Evolutionary conservation across 2,329 filamentous ascomycete genomes (phyloP).

Genomic region (Penicillium polonicum): DNA sequence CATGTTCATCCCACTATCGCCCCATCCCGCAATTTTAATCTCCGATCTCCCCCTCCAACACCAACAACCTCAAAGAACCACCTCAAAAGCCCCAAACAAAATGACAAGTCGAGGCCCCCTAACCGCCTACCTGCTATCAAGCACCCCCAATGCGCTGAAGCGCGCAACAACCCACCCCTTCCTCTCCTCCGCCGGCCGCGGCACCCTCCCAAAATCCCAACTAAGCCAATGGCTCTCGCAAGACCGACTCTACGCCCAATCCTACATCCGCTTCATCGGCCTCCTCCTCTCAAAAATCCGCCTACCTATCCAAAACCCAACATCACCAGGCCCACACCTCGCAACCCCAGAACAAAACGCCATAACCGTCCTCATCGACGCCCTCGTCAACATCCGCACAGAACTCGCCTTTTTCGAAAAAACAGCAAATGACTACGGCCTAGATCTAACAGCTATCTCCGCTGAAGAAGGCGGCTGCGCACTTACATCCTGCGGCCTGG

Average conservation of each 20-base stretch:
- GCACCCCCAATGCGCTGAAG: constrained; percentile 48
- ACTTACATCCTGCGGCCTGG: constrained; percentile 6
- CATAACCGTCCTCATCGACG: constrained; percentile 62
- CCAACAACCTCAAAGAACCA: not conserved
- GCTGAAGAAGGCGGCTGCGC: constrained; percentile 36
- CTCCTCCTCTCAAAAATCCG: constrained; percentile 62
- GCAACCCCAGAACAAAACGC: constrained; percentile 53
- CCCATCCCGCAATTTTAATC: constrained; percentile 10
- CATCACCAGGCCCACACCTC: constrained; percentile 22
- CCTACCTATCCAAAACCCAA: constrained; percentile 45
- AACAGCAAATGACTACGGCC: constrained; percentile 59
- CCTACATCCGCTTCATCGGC: constrained; percentile 67
- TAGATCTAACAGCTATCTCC: constrained; percentile 51
- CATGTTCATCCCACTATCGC: constrained; percentile 10
- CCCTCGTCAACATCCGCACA: constrained; percentile 64
- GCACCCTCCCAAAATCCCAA: constrained; percentile 55
- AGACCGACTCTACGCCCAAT: constrained; percentile 69
- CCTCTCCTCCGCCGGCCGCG: constrained; percentile 63
- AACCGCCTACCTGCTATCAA: constrained; percentile 57
- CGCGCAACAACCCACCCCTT: constrained; percentile 66
- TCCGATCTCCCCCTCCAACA: constrained; percentile 2
- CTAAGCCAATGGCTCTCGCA: constrained; percentile 69
- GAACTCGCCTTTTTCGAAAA: constrained; percentile 68
- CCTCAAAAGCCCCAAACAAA: constrained; percentile 18
- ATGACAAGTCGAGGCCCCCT: constrained; percentile 44